Evolutionary conservation across 1,139 yeast genomes (phyloP).

Genomic region (Debaryomyces nepalensis): DNA sequence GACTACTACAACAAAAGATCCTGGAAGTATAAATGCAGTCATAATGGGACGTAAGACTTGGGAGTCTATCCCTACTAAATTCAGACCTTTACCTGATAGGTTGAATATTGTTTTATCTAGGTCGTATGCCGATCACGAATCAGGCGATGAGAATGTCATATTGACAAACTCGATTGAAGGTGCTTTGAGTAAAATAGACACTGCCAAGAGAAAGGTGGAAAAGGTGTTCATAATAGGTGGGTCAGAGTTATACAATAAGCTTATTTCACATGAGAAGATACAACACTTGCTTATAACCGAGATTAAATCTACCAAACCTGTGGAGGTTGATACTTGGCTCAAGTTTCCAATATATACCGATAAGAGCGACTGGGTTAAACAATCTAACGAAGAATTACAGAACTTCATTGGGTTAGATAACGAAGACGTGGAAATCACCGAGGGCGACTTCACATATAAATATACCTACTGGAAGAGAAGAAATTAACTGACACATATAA

Average conservation of each 20-base stretch:
- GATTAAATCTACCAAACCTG: slow-evolving; percentile 42
- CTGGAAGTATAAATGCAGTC: slow-evolving; percentile 66
- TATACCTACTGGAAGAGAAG: slow-evolving; percentile 55
- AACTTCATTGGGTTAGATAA: slow-evolving; percentile 44
- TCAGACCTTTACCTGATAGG: slow-evolving; percentile 81
- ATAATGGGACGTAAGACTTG: slow-evolving; percentile 97
- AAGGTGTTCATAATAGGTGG: slow-evolving; percentile 90
- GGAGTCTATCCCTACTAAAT: slow-evolving; percentile 87
- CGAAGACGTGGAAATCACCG: slow-evolving; percentile 44
- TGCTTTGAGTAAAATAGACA: slow-evolving; percentile 35
- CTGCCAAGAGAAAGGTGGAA: slow-evolving; percentile 36
- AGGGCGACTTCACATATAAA: slow-evolving; percentile 52
- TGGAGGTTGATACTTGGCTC: slow-evolving; percentile 71
- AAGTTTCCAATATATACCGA: slow-evolving; percentile 36
- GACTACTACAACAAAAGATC: slow-evolving; percentile 51
- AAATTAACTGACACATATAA: too few species aligned
- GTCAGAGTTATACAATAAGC: slow-evolving; percentile 75
- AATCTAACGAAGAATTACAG: slow-evolving; percentile 38
- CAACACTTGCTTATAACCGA: slow-evolving; percentile 77
- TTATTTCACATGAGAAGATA: slow-evolving; percentile 49
- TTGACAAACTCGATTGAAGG: slow-evolving; percentile 52
- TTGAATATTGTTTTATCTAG: slow-evolving; percentile 77
- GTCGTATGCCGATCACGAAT: slow-evolving; percentile 18
- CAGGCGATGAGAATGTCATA: slow-evolving; percentile 34
- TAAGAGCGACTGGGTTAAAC: slow-evolving; percentile 41